These are phyloP conservation scores for Phalaenopsis aphrodite DNA, from an alignment of 106 monocot genomes.

Conservation along the genomic window DNA sequence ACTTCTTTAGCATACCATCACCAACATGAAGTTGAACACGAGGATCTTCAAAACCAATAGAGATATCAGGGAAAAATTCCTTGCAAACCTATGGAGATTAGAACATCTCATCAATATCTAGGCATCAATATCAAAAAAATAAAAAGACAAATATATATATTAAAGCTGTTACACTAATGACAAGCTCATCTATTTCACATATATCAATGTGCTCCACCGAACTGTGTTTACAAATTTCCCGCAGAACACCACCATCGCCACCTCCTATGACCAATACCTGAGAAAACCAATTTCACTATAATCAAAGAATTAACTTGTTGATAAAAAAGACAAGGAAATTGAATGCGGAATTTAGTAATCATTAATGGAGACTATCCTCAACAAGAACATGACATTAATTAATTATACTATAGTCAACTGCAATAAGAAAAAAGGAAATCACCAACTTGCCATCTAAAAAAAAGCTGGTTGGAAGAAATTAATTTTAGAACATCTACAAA, in stretches of 20 bases:
- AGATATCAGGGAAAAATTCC: conserved; percentile 69
- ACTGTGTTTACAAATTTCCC: conserved; percentile 72
- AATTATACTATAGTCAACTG: too few relatives aligned
- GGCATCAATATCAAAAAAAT: background rate
- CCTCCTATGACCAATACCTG: conserved; percentile 94
- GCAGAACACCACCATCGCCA: conserved; percentile 92
- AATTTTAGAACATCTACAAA: too few relatives aligned
- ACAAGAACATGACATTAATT: background rate
- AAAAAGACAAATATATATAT: background rate
- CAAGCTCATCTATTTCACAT: conserved; percentile 92
- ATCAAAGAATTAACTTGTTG: background rate
- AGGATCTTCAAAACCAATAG: conserved; percentile 89
- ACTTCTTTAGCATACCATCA: conserved; percentile 59
- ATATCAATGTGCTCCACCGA: conserved; percentile 83
- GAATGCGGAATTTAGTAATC: background rate
- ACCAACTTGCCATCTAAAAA: too few relatives aligned
- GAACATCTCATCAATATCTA: background rate
- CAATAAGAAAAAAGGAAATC: too few relatives aligned
- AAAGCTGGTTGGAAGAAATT: too few relatives aligned
- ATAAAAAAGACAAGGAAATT: background rate
- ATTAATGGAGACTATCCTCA: background rate
- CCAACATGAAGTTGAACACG: conserved; percentile 88
- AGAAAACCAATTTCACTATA: conserved; percentile 5
- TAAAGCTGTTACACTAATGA: conserved; percentile 57
- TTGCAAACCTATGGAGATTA: conserved; percentile 53